Base-by-base conservation (phyloP, 495 filamentous ascomycete species). In the Aspergillus bertholletiae region DNA sequence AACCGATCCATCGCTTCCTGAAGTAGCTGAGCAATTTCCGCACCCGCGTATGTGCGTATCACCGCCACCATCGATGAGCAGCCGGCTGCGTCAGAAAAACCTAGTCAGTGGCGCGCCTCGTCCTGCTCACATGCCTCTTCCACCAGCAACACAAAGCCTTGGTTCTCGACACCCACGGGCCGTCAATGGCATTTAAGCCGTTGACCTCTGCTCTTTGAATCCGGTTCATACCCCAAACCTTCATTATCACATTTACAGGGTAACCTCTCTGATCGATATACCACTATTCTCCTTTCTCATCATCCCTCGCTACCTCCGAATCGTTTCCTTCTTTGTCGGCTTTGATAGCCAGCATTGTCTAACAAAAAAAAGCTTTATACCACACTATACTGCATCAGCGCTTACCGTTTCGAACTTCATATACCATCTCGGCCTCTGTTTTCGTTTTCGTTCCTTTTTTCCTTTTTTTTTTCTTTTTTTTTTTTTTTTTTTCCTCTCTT, bases 1-100 rank as follows among this genome's bases (percentile, higher is more conserved):
- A 12, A 52, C 62, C 6, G 55, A 59, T 2, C 47, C 54, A 24
- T 32, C 53, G 12, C 32, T 53, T 8, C 45, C 23, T 7, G 26
- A 46, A 5, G 41, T 46, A 32, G 12, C n/a, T 11, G 51, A 46
- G 9, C 18, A 34, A n/a, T 24, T n/a, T 15, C 35, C 37, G 11
- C 35, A 49, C 17, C 53, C 24, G 17, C 35, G 37, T 7, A 26
- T 34, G 34, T 49, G 46, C 26, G 45, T 34, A 30, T 49, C 46
- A 15, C 46, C 46, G 15, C 28, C 46, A 5, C 46, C 28, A 22
- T 20, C 17, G 28, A 49, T n/a, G 9, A 18, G 18, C 27, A 17
- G 8, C 28, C 46, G 46, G 15, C 24, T 32, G 17, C 24, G 46
- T 35, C 46, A 28, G 26, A 35, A 49, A 22, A 49, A 28, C 46